A percentile compares a stretch with the other conserved stretches of the same genome.
phyloP scores from a whole-genome alignment of 1,284 basidiomycete species.

The Puccinia hordei region DNA sequence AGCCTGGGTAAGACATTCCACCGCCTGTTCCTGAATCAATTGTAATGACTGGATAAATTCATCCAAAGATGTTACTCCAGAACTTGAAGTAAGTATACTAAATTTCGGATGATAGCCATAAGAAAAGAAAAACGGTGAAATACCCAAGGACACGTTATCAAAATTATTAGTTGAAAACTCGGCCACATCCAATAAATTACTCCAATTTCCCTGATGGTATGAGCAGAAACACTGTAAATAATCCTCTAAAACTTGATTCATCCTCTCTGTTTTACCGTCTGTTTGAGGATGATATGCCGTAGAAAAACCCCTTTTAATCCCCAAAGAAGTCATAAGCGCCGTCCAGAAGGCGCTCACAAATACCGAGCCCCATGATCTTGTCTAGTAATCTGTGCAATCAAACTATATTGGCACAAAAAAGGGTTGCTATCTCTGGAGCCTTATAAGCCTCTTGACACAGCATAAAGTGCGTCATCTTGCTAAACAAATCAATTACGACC shows the following conservation, averaged over 20 bases:
- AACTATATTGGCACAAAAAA: background rate
- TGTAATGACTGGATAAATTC: too few species aligned
- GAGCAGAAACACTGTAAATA: constrained; percentile 52
- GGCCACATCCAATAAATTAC: constrained; percentile 53
- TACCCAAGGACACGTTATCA: too few species aligned
- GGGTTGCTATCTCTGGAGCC: background rate
- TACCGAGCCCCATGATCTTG: background rate
- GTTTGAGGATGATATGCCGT: constrained; percentile 9
- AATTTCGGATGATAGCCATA: constrained; percentile 10
- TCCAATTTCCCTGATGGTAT: constrained; percentile 55
- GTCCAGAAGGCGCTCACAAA: constrained; percentile 30
- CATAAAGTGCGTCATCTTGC: too few species aligned
- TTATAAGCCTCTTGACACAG: too few species aligned
- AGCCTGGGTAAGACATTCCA: background rate
- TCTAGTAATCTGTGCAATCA: background rate
- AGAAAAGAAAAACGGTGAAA: constrained; percentile 7
- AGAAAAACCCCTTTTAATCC: background rate
- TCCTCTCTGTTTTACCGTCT: too few species aligned
- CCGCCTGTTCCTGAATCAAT: background rate
- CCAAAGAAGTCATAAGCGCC: background rate
- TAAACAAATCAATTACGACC: too few species aligned
- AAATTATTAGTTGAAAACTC: too few species aligned
- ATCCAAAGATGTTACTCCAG: background rate
- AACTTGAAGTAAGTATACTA: background rate
- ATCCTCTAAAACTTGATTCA: constrained; percentile 7